A percentile compares a stretch with the other conserved stretches of the same genome.
Conservation (phyloP, 805 yeast species). For the Schwanniomyces sp. region DNA sequence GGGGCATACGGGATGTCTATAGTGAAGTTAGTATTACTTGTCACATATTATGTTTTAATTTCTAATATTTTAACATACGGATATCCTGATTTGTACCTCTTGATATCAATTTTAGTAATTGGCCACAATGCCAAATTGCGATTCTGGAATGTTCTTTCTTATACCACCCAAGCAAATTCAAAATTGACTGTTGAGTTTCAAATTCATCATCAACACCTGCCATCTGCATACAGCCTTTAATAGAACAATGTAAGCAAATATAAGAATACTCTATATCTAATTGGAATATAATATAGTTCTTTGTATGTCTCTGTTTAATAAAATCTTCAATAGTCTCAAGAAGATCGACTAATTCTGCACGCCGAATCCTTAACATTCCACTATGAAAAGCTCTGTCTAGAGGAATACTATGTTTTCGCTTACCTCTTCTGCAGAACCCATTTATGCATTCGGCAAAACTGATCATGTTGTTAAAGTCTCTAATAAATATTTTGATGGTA, state of each 20-base stretch:
- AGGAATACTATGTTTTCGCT: neutral
- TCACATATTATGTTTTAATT: neutral
- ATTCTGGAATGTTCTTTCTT: neutral
- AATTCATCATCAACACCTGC: constrained; percentile 2
- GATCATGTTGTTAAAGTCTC: neutral
- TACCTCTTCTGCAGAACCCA: neutral
- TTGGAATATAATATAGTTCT: neutral
- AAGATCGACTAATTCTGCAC: neutral
- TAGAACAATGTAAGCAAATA: neutral
- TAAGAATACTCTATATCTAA: constrained; percentile 1
- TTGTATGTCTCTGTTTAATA: neutral
- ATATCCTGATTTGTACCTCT: neutral
- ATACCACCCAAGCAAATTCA: neutral
- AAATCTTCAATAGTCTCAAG: neutral
- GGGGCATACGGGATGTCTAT: neutral
- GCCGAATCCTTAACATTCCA: neutral
- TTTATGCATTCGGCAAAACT: neutral
- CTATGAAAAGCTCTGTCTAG: neutral
- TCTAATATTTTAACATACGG: neutral
- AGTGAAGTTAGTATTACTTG: neutral
- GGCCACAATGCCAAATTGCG: constrained; percentile 1
- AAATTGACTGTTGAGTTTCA: neutral
- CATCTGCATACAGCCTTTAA: constrained; percentile 1
- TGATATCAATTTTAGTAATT: neutral
- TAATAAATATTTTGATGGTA: neutral